Evolutionary conservation across 371 early-diverging fungal species (phyloP).

Genomic region (Rhizopus arrhizus): DNA sequence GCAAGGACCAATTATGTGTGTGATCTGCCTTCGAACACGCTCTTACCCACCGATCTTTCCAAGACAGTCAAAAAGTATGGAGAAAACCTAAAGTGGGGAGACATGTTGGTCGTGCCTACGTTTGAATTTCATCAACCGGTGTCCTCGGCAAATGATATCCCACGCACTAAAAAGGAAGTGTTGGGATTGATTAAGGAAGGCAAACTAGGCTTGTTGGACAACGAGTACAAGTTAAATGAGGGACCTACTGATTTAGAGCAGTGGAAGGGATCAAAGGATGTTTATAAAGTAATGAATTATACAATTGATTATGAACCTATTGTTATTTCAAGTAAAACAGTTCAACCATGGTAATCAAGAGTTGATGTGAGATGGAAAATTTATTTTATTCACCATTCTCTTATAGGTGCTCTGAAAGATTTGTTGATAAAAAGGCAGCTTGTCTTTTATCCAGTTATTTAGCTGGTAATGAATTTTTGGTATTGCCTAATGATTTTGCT

Average conservation of each 20-base stretch:
- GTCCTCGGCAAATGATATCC: constrained; percentile 9
- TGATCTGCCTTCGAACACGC: constrained; percentile 36
- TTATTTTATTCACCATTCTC: background rate
- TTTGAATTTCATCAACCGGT: constrained; percentile 20
- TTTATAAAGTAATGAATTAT: constrained; percentile 44
- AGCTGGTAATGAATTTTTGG: constrained; percentile 49
- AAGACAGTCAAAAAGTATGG: constrained; percentile 36
- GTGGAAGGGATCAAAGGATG: constrained; percentile 35
- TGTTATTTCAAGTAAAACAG: constrained; percentile 45
- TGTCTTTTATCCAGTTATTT: constrained; percentile 48
- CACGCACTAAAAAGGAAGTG: constrained; percentile 33
- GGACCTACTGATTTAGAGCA: constrained; percentile 40
- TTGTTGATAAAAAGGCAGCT: constrained; percentile 43
- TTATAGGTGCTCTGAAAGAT: constrained; percentile 50
- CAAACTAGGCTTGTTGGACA: constrained; percentile 34
- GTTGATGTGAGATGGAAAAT: background rate
- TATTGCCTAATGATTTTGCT: constrained; percentile 47
- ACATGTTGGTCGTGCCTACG: constrained; percentile 51
- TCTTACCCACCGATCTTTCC: constrained; percentile 40
- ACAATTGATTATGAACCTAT: constrained; percentile 55
- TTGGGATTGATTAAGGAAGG: constrained; percentile 29
- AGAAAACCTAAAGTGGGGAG: constrained; percentile 32
- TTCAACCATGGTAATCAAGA: constrained; percentile 45
- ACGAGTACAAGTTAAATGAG: constrained; percentile 39
- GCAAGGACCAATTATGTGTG: constrained; percentile 38